Base-by-base conservation (phyloP, 2,329 filamentous ascomycete genomes). In the Aspergillus sojae region DNA sequence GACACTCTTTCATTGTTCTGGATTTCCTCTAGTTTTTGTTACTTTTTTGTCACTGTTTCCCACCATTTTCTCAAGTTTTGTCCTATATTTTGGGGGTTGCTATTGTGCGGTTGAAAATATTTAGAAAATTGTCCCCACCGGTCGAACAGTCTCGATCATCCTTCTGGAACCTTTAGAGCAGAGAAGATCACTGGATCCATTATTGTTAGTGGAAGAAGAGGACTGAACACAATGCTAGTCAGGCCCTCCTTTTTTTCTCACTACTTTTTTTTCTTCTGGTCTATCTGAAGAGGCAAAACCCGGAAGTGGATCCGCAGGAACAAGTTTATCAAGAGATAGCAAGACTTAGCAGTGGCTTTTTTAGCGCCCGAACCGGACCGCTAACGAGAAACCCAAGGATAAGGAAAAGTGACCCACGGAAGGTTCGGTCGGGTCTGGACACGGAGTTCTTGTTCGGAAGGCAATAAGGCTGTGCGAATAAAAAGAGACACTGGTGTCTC, bases 331-430 rank as follows among this genome's bases (percentile, higher is more conserved):
- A 54, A 41, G 30, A 62, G 43, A 45, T 46, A 52, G 12, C 26
- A 28, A 28, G 26, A 28, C 26, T 28, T 28, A 28, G 26, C 23
- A 52, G 4, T 43, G 56, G 52, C 48, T 45, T n/a, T 63, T 58
- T 63, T 69, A 68, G 67, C 60, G 66, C 66, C 67, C 66, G 67
- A 65, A 58, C 63, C 58, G 60, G 58, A 67, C 62, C 64, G 55
- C 39, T 57, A 50, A 53, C 54, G 52, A 56, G 53, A 57, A 46
- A 54, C 23, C 36, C 46, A 58, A 43, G 58, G 62, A 54, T 48
- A 39, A 36, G 23, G 54, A 58, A 58, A 60, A 60, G n/a, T 21
- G 57, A 62, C 54, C 58, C 58, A 62, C 43, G 61, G 56, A 52
- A 45, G 57, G 60, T 53, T 61, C 62, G 58, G 61, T 48, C 48